phyloP scores from a whole-genome alignment of 768 basidiomycete genomes.

The Trametes punicea region DNA sequence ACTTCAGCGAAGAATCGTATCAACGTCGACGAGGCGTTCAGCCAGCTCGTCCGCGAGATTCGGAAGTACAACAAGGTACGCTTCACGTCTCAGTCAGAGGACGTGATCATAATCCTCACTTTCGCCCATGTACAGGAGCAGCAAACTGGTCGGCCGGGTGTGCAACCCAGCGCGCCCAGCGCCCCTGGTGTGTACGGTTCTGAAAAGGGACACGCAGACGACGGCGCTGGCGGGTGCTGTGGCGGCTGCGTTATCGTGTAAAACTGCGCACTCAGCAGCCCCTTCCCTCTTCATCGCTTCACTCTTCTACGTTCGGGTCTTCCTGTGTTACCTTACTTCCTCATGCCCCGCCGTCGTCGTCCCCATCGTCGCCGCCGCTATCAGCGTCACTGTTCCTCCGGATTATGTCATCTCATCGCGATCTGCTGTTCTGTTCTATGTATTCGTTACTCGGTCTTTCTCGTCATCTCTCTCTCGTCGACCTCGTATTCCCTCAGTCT shows the following conservation, averaged over 20 bases:
- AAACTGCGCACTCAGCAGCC: constrained; percentile 10
- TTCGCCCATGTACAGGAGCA: constrained; percentile 50
- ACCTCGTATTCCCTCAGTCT: background rate
- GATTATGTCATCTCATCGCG: constrained; percentile 15
- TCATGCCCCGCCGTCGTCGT: constrained; percentile 4
- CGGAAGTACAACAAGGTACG: constrained; percentile 88
- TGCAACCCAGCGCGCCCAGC: constrained; percentile 42
- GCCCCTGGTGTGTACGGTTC: constrained; percentile 47
- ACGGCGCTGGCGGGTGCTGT: constrained; percentile 62
- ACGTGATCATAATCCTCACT: background rate
- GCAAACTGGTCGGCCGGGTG: constrained; percentile 66
- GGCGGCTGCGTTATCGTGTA: constrained; percentile 60
- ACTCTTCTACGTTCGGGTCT: constrained; percentile 9
- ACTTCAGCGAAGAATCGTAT: constrained; percentile 95
- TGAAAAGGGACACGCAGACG: constrained; percentile 46
- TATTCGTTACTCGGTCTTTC: constrained; percentile 11
- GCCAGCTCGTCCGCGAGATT: constrained; percentile 89
- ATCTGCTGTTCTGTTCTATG: constrained; percentile 20
- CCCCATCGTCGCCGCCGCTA: constrained; percentile 1
- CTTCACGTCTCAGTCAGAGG: background rate
- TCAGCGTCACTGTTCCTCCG: constrained; percentile 4
- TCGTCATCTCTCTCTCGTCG: background rate
- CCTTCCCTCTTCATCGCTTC: background rate
- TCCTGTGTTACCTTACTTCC: constrained; percentile 17
- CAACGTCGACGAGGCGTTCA: constrained; percentile 96